Evolutionary conservation across 257 asterid species (phyloP).

Genomic region (Nicotiana knightiana): DNA sequence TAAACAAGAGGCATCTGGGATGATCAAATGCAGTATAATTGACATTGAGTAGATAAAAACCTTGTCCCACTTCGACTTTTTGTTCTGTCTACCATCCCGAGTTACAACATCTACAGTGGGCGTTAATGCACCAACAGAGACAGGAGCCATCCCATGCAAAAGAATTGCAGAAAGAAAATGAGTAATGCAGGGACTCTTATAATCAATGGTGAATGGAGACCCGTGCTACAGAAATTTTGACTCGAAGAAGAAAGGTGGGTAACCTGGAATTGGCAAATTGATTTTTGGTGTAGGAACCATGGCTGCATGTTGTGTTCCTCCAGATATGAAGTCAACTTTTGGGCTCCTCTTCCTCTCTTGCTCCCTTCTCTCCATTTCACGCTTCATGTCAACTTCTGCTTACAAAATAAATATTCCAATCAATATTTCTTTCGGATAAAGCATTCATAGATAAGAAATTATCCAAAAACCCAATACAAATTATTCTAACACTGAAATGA

Average conservation of each 20-base stretch:
- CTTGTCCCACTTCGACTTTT: slow-evolving; percentile 99
- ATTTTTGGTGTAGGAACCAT: slow-evolving; percentile 59
- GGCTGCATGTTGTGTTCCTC: slow-evolving; percentile 66
- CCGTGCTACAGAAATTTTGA: neutral
- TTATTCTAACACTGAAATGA: neutral
- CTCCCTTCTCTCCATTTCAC: slow-evolving; percentile 84
- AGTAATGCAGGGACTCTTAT: neutral
- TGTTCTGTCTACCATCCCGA: slow-evolving; percentile 84
- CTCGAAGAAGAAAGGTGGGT: neutral
- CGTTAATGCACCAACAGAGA: slow-evolving; percentile 23
- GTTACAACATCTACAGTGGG: slow-evolving; percentile 36
- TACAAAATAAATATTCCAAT: slow-evolving; percentile 1
- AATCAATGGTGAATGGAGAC: neutral
- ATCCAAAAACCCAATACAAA: neutral
- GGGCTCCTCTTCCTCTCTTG: slow-evolving; percentile 83
- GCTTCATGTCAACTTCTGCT: slow-evolving; percentile 76
- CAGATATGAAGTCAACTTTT: slow-evolving; percentile 74
- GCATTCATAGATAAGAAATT: neutral
- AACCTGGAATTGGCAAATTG: slow-evolving; percentile 64
- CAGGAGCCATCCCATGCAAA: slow-evolving; percentile 7
- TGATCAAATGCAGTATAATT: slow-evolving; percentile 15
- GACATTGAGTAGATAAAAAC: slow-evolving; percentile 29
- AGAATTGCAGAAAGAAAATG: neutral
- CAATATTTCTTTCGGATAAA: neutral
- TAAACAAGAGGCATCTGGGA: neutral